Evolutionary conservation across 2,329 filamentous ascomycete species (phyloP).

Genomic region (Harringtonia aguacate): DNA sequence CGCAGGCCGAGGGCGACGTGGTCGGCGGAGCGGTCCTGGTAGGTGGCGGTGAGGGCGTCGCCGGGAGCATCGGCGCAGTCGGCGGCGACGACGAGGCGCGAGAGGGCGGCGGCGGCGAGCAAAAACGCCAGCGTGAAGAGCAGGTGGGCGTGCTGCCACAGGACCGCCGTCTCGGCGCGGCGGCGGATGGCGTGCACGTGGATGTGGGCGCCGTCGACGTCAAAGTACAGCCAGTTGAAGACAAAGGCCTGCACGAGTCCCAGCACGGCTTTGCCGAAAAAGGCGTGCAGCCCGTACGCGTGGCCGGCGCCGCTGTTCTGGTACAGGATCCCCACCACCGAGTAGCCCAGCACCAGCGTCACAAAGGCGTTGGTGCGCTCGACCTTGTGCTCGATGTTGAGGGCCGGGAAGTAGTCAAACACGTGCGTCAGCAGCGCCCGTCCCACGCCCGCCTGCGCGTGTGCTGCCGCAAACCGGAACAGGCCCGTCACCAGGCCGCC

Average conservation of each 20-base stretch:
- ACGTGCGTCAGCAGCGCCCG: constrained; percentile 18
- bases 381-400: constrained; percentile 56
- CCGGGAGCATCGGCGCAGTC: constrained; percentile 38
- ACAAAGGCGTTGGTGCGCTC: constrained; percentile 56
- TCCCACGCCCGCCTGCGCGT: constrained; percentile 13
- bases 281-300: constrained; percentile 42
- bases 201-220: constrained; percentile 47
- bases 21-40: constrained; percentile 34
- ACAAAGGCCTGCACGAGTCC: constrained; percentile 46
- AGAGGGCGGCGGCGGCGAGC: constrained; percentile 45
- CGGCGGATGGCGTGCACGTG: constrained; percentile 51
- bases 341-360: constrained; percentile 53
- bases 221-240: constrained; percentile 55
- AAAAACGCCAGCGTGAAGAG: constrained; percentile 55
- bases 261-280: constrained; percentile 52
- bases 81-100: constrained; percentile 46
- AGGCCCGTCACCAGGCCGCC: constrained; percentile 29
- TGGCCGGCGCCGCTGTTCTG: constrained; percentile 41
- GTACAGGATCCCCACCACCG: constrained; percentile 50
- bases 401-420: constrained; percentile 50
- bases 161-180: constrained; percentile 22
- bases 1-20: constrained; percentile 42
- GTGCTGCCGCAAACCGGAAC: constrained; percentile 17
- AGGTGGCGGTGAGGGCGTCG: constrained; percentile 38
- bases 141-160: constrained; percentile 47